Conservation (phyloP, 768 basidiomycete genomes). For the Mycena capillaripes region DNA sequence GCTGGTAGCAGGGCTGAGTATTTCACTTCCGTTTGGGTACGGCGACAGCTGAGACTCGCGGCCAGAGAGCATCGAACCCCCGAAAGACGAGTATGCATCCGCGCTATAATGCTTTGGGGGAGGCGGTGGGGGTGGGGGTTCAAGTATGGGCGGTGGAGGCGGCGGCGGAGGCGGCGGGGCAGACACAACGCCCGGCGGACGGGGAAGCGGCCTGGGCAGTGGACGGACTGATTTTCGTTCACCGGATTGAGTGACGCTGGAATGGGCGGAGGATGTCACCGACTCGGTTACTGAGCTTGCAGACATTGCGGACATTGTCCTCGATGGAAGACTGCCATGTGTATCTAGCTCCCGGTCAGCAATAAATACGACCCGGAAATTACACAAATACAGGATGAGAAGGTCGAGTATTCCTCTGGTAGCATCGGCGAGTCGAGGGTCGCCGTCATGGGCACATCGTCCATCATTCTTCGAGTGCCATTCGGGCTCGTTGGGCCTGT, state of each 20-base stretch:
- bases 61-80: not conserved
- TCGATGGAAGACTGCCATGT: constrained; percentile 19
- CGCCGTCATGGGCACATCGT: constrained; percentile 55
- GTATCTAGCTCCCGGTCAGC: constrained; percentile 16
- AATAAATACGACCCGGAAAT: not conserved
- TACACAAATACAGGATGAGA: constrained; percentile 8
- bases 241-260: not conserved
- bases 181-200: constrained; percentile 19
- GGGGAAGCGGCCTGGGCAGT: constrained; percentile 23
- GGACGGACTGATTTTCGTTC: constrained; percentile 1
- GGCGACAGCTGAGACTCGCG: constrained; percentile 1
- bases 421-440: constrained; percentile 38
- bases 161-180: not conserved
- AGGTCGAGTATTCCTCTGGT: constrained; percentile 18
- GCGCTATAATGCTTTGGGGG: constrained; percentile 8
- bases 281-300: not conserved
- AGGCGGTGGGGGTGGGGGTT: constrained; percentile 17
- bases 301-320: constrained; percentile 11
- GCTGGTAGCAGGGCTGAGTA: constrained; percentile 28
- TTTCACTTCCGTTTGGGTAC: constrained; percentile 7
- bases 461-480: constrained; percentile 52
- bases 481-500: constrained; percentile 41
- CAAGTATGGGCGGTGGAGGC: not conserved
- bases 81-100: constrained; percentile 4
- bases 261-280: not conserved